phyloP scores from a whole-genome alignment of 169 alveolate species.

The Plasmodium vivax region DNA sequence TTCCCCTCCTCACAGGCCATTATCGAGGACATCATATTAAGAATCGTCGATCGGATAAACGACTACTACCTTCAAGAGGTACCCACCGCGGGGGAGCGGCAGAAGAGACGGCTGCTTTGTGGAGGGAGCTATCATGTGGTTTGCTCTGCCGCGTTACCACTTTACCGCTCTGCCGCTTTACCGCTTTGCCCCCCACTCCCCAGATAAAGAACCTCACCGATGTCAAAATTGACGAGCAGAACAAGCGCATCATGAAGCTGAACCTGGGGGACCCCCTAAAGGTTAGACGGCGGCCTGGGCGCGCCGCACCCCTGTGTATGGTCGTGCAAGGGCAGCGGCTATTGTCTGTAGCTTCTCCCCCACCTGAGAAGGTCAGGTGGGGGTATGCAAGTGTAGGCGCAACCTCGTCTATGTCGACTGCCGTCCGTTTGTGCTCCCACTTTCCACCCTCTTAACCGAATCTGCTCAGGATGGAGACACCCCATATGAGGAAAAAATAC shows the following conservation, averaged over 20 bases:
- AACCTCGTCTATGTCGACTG: not conserved
- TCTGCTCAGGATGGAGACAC: conserved; percentile 25
- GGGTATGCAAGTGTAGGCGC: not conserved
- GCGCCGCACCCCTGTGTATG: not conserved
- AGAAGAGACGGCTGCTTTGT: not conserved
- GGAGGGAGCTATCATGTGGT: not conserved
- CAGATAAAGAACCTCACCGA: conserved; percentile 47
- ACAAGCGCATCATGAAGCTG: conserved; percentile 22
- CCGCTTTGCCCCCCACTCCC: not conserved
- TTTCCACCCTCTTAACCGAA: not conserved
- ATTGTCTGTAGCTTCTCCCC: not conserved
- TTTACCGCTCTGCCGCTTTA: not conserved
- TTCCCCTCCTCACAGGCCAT: not conserved
- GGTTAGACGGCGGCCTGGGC: not conserved
- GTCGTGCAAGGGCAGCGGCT: not conserved
- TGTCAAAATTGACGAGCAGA: conserved; percentile 56
- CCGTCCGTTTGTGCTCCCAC: not conserved
- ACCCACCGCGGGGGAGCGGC: not conserved
- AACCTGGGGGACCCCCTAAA: conserved; percentile 26
- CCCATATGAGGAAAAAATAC: conserved; percentile 64
- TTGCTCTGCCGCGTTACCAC: not conserved
- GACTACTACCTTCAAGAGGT: conserved; percentile 62
- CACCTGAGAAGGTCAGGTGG: not conserved
- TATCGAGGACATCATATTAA: conserved; percentile 52
- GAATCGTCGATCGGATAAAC: conserved; percentile 47